These are phyloP conservation scores for Eucalyptus albens DNA, from an alignment of 345 rosid genomes.

Conservation along the genomic window DNA sequence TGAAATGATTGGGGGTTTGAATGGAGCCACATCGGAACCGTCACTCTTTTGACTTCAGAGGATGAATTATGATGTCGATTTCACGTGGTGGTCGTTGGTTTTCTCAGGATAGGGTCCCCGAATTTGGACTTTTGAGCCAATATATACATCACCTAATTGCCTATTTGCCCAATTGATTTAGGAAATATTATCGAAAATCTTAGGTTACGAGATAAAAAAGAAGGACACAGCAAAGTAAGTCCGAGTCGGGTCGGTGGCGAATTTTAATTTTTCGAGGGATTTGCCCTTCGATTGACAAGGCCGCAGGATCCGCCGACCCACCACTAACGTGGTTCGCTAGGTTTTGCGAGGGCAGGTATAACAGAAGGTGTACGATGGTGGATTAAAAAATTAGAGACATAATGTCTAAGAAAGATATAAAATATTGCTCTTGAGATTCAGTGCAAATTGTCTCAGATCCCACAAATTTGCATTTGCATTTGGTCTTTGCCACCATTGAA, in stretches of 20 bases:
- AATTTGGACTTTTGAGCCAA: background rate
- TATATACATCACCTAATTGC: background rate
- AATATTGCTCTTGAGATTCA: background rate
- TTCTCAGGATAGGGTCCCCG: background rate
- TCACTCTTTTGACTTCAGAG: background rate
- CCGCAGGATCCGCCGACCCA: background rate
- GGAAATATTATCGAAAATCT: background rate
- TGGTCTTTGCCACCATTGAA: background rate
- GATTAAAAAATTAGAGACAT: background rate
- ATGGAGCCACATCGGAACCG: background rate
- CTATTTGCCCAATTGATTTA: background rate
- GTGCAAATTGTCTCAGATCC: conserved; percentile 14
- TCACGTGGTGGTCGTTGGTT: background rate
- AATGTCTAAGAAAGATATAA: background rate
- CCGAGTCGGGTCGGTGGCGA: background rate
- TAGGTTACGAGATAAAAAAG: background rate
- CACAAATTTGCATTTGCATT: background rate
- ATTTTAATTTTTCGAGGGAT: background rate
- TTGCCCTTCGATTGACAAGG: background rate
- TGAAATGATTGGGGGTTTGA: background rate
- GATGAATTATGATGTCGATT: background rate
- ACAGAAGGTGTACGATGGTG: background rate
- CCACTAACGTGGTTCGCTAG: background rate
- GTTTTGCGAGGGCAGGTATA: background rate
- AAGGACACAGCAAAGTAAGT: background rate